Evolutionary conservation across 352 stramenopile species (phyloP).

Genomic region (Pilasporangium apinafurcum): DNA sequence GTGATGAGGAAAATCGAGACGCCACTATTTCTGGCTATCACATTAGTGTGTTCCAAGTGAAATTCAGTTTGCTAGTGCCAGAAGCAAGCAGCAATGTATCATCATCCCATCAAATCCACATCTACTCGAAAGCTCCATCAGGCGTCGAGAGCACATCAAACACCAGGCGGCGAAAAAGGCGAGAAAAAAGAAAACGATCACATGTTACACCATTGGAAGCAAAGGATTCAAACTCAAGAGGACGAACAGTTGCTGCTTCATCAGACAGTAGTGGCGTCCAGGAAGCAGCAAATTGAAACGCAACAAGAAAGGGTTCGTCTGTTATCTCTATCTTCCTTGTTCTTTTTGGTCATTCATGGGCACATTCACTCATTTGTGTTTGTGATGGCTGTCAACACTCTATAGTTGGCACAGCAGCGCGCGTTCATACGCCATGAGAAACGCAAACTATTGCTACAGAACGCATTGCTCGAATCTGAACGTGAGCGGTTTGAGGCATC

Average conservation of each 20-base stretch:
- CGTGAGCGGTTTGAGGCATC: constrained; percentile 69
- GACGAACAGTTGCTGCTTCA: constrained; percentile 65
- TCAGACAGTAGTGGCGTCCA: constrained; percentile 59
- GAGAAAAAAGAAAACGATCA: not conserved
- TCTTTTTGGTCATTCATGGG: not conserved
- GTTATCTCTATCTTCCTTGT: not conserved
- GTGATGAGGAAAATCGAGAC: no score
- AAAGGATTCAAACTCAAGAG: constrained; percentile 31
- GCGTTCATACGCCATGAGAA: constrained; percentile 78
- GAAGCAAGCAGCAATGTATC: no score
- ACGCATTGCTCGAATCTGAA: constrained; percentile 68
- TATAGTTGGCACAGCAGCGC: constrained; percentile 60
- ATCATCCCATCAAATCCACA: no score
- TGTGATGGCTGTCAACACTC: not conserved
- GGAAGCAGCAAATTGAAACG: constrained; percentile 53
- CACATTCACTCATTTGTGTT: no score
- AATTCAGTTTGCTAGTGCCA: no score
- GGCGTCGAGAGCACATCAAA: no score
- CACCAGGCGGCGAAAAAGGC: no score
- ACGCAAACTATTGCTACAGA: constrained; percentile 65
- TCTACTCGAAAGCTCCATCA: no score
- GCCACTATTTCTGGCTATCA: no score
- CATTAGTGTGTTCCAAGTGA: no score
- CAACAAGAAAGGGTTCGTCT: constrained; percentile 48
- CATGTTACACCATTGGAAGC: constrained; percentile 28